A percentile compares a stretch with the other conserved stretches of the same genome.
Evolutionary conservation across 192 early-diverging fungal genomes (phyloP).

Genomic region (Coemansia sp.): DNA sequence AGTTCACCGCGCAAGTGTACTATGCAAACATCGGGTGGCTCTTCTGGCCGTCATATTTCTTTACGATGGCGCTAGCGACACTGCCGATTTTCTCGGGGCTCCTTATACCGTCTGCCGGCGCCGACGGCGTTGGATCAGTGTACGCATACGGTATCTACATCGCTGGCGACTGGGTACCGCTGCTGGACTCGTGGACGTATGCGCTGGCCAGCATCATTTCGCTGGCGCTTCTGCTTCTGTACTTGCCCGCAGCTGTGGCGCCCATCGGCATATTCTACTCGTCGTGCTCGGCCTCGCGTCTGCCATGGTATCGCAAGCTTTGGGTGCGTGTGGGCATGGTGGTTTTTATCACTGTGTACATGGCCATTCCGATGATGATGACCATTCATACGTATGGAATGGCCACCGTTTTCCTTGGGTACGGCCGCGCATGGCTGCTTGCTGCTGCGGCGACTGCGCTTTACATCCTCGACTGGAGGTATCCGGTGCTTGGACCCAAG

Average conservation of each 20-base stretch:
- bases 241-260: slow-evolving; percentile 42
- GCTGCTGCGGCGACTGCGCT: slow-evolving; percentile 26
- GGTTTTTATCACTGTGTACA: slow-evolving; percentile 22
- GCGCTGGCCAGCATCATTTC: slow-evolving; percentile 40
- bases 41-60: slow-evolving; percentile 61
- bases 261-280: slow-evolving; percentile 40
- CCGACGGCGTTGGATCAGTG: slow-evolving; percentile 51
- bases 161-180: slow-evolving; percentile 48
- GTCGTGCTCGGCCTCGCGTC: neutral
- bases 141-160: slow-evolving; percentile 62
- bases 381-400: slow-evolving; percentile 50
- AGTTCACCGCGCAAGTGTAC: slow-evolving; percentile 50
- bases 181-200: slow-evolving; percentile 52
- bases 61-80: slow-evolving; percentile 52
- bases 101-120: slow-evolving; percentile 62
- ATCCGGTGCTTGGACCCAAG: neutral
- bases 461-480: slow-evolving; percentile 45
- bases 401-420: slow-evolving; percentile 28
- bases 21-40: slow-evolving; percentile 42
- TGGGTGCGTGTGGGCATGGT: slow-evolving; percentile 23
- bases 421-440: slow-evolving; percentile 42
- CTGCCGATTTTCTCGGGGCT: slow-evolving; percentile 73
- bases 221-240: slow-evolving; percentile 40
- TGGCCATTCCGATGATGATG: slow-evolving; percentile 31
- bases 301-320: slow-evolving; percentile 32